Base-by-base conservation (phyloP, 2,329 filamentous ascomycete species). In the Phaeosphaeriaceae sp. region DNA sequence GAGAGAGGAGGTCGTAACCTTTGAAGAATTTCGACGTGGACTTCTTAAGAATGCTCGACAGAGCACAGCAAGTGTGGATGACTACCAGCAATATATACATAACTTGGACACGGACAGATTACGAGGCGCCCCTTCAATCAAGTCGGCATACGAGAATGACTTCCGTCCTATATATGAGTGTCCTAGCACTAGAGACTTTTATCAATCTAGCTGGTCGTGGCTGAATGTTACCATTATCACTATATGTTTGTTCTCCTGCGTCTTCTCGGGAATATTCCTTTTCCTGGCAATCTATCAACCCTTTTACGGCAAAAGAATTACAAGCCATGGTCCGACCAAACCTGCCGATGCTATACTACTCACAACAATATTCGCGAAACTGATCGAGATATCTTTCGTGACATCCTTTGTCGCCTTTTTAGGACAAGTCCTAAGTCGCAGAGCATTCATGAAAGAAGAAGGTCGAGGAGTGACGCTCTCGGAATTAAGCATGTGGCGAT, bases 361-460 rank as follows among this genome's bases (percentile, higher is more conserved):
- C 1, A 85, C 84, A n/a, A 82, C 88, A 0, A 72, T 90, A 2
- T 75, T 90, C 29, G 87, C 89, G 6, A 93, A 92, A 71, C 83
- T 87, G 0, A 89, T 92, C 39, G 90, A 93, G 71, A 67, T 92
- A 56, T 85, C 87, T 0, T 93, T 92, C 63, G 88, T 90, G 3
- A 90, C 89, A 0, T 85, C 90, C 0, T 89, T 90, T 52, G 87
- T 92, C 1, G 82, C 87, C 0, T 89, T 89, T 46, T 68, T 92
- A 0, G 90, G 90, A 0, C 90, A 94, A 67, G 82, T 88, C 0
- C 73, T 93, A 13, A 90, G 84, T n/a, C 80, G 87, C 16, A 77
- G 87, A 46, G 87, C 89, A 0, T 81, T 90, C 46, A 79, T 81
- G 18, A 81, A 79, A 45, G 76, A 79, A 7, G 57, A 68, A 7